These are phyloP conservation scores for Globisporangium polare DNA, from an alignment of 352 stramenopile species.

Conservation along the genomic window DNA sequence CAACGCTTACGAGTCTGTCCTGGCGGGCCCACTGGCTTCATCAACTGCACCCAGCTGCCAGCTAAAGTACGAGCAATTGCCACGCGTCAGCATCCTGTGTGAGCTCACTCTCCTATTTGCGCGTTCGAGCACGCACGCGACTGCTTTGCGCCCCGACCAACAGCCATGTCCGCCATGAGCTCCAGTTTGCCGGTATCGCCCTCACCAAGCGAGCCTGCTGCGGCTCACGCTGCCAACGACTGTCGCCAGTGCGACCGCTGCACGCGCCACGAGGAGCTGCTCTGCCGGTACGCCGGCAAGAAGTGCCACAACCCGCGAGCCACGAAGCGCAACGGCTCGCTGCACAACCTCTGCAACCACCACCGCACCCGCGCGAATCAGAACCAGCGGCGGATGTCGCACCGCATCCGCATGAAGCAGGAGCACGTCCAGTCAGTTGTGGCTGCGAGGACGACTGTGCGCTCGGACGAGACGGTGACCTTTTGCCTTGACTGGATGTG, in stretches of 20 bases:
- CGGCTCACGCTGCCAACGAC: neutral
- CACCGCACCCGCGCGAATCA: slow-evolving; percentile 21
- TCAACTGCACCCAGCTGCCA: too few relatives aligned
- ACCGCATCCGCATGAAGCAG: slow-evolving; percentile 5
- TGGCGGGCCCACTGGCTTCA: too few relatives aligned
- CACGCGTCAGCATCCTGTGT: too few relatives aligned
- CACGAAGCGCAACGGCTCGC: slow-evolving; percentile 19
- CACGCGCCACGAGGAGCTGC: neutral
- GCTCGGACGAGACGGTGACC: too few relatives aligned
- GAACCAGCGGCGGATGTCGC: slow-evolving; percentile 19
- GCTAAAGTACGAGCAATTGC: too few relatives aligned
- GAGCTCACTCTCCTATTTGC: neutral
- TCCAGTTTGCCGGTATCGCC: too few relatives aligned
- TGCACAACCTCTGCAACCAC: slow-evolving; percentile 22
- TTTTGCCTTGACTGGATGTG: neutral
- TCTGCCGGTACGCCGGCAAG: slow-evolving; percentile 15
- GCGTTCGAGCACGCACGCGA: neutral
- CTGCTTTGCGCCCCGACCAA: too few relatives aligned
- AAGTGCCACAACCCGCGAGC: slow-evolving; percentile 14
- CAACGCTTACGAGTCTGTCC: too few relatives aligned
- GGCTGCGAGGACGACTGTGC: too few relatives aligned
- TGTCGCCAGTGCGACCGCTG: neutral
- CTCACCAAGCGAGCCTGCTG: neutral
- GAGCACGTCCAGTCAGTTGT: neutral
- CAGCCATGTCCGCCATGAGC: too few relatives aligned